phyloP scores from a whole-genome alignment of 2,329 filamentous ascomycete species.

The Neoscytalidium dimidiatum region DNA sequence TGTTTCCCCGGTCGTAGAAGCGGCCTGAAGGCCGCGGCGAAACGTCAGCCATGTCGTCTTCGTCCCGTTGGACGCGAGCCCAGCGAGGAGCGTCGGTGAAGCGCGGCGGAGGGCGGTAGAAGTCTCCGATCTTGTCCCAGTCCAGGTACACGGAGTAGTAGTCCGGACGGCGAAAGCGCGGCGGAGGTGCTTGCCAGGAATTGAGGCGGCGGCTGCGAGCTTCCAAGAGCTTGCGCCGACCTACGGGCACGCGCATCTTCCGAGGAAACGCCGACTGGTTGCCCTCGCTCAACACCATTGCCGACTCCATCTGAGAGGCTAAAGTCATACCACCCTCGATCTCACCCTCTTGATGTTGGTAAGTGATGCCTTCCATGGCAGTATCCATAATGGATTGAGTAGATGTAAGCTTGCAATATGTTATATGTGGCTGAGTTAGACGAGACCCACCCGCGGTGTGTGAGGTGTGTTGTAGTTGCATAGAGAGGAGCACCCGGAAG shows the following conservation, averaged over 20 bases:
- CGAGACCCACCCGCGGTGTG: too few relatives aligned
- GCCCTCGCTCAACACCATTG: conserved; percentile 13
- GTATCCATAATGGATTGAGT: background rate
- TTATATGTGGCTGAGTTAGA: too few relatives aligned
- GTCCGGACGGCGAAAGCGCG: background rate
- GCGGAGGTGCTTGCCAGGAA: background rate
- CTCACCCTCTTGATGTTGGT: conserved; percentile 4
- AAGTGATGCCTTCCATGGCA: conserved; percentile 15
- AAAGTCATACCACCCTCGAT: background rate
- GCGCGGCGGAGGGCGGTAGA: conserved; percentile 6
- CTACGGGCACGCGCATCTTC: conserved; percentile 9
- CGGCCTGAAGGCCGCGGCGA: conserved; percentile 25
- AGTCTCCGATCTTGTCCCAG: conserved; percentile 12
- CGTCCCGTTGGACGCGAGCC: background rate
- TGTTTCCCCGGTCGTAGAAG: conserved; percentile 40
- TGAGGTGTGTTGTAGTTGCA: background rate
- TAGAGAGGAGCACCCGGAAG: background rate
- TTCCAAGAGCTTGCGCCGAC: conserved; percentile 18
- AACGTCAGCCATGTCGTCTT: conserved; percentile 11
- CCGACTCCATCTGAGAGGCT: conserved; percentile 9
- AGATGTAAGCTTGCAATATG: background rate
- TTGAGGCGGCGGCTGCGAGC: conserved; percentile 2
- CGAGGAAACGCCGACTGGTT: background rate
- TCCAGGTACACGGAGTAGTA: conserved; percentile 2
- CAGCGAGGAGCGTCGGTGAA: background rate